Evolutionary conservation across 2,329 filamentous ascomycete genomes (phyloP).

Genomic region (Chaetomiaceae sp.): DNA sequence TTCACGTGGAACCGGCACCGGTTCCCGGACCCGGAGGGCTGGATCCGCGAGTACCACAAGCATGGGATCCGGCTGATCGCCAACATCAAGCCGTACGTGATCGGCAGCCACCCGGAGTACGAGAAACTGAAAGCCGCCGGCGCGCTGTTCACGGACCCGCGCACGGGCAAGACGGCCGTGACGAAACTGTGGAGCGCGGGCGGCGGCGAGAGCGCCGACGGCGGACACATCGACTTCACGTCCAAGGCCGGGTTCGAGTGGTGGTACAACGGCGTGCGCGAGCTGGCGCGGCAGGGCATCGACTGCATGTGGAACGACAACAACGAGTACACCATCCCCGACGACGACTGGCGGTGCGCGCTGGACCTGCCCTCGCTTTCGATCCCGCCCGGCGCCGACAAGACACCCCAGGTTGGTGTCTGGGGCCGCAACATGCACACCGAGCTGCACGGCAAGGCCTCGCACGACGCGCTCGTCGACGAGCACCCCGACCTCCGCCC

Average conservation of each 20-base stretch:
- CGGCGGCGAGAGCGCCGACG: conserved; percentile 6
- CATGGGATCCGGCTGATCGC: conserved; percentile 4
- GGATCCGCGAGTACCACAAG: conserved; percentile 2
- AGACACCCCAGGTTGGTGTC: not conserved
- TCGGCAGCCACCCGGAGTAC: conserved; percentile 5
- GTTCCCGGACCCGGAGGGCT: conserved; percentile 7
- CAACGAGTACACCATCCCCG: conserved; percentile 8
- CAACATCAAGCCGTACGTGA: conserved; percentile 11
- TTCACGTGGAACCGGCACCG: conserved; percentile 9
- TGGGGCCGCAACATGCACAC: conserved; percentile 8
- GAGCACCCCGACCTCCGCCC: not conserved
- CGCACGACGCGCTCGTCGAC: conserved; percentile 4
- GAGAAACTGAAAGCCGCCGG: conserved; percentile 7
- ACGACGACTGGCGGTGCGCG: conserved; percentile 6
- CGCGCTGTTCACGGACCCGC: conserved; percentile 3
- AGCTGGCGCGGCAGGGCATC: conserved; percentile 6
- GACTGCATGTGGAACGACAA: conserved; percentile 13
- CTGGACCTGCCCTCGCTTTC: not conserved
- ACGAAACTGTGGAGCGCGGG: conserved; percentile 10
- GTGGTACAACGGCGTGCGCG: conserved; percentile 3
- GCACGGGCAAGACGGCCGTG: conserved; percentile 4
- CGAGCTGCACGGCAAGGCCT: conserved; percentile 5
- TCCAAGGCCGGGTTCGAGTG: conserved; percentile 4
- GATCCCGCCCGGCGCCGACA: not conserved
- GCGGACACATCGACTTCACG: conserved; percentile 8